Base-by-base conservation (phyloP, 192 early-diverging fungal genomes). In the Gamsiella multidivaricata region DNA sequence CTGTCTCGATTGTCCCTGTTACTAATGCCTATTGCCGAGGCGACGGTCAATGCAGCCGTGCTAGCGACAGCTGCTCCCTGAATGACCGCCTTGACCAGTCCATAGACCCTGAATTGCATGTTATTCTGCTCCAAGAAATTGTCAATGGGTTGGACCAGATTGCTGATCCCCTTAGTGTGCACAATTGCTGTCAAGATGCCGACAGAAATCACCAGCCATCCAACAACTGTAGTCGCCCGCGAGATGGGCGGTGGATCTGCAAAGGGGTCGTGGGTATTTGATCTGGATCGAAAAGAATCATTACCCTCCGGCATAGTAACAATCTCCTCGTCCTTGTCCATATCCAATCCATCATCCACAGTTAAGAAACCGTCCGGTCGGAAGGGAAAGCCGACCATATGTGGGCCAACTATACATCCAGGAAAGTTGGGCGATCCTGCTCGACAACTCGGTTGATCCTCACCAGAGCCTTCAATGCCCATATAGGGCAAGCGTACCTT, bases 181-280 rank as follows among this genome's bases (percentile, higher is more conserved):
- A 69, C 54, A 25, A 68, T 45, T 6, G 37, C 74, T 18, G 65
- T 64, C 34, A 78, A 28, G 2, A 69, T 50, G 10, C 74, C 74
- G 0, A 68, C 0, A 6, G 64, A 4, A 18, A 78, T 61, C 11
- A 69, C 49, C 5, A 69, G 41, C 74, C 74, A 78, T 26, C 74
- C 74, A 5, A 69, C 54, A 18, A 78, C 25, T 8, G 74, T 78
- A 1, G 74, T 78, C 37, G 53, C 69, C 34, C 6, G 61, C 26
- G 72, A 67, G 28, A 67, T 62, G 25, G 55, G 53, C 41, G 46
- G 45, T 45, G 29, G 65, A 42, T 5, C 9, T 18, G 36, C 54
- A 33, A 53, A 55, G 10, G 64, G 64, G 3, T 55, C 61, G 29
- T 64, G 33, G 5, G 50, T 18, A 31, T 31, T n/a, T n/a, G n/a